Evolutionary conservation across 805 yeast genomes (phyloP), one percentile per base, ranked within the genome.

Genomic region (Sugiyamaella lignohabitans): DNA sequence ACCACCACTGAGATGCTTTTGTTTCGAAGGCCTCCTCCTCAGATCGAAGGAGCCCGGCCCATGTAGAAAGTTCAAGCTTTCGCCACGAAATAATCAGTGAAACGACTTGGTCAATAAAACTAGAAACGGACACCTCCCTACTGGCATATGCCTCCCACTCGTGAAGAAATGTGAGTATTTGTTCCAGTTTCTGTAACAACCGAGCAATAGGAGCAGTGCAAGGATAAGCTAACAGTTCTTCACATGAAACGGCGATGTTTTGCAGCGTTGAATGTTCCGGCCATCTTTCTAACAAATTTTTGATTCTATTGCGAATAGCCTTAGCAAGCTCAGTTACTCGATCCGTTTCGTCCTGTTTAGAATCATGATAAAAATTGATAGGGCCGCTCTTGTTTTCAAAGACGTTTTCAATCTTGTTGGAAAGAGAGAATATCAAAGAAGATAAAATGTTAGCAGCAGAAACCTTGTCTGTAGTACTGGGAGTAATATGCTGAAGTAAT

Each of bases 111-210:
- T 78, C 81, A 51, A 81, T 74, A 43, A 77, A 75, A 0, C 56
- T 58, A 35, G 68, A 68, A 43, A 93, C 66, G 1, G 94, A 76
- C 0, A 84, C 89, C 43, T 84, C 82, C 8, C 79, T 72, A 23
- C 88, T 79, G 1, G 97, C 95, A 64, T 85, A 88, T 53, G 86
- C 84, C 62, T 93, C 93, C 97, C 98, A 93, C 61, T 93, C 98
- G 21, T 82, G 74, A 51, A 89, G 73, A 59, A 77, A 81, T 0
- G 87, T 84, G 59, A 85, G 86, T 23, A 91, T 76, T 59, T 86
- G 95, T 64, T 93, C 98, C 30, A 87, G 67, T 63, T 89, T 89
- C 43, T 82, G 84, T 38, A 94, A 69, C 47, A 82, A 73, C 54
- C 84, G 76, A 6, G 89, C 89, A 29, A 93, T 65, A 0, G 98